These are phyloP conservation scores for Thermomucor indicae-seudaticae DNA, from an alignment of 371 early-diverging fungal species.

Conservation along the genomic window DNA sequence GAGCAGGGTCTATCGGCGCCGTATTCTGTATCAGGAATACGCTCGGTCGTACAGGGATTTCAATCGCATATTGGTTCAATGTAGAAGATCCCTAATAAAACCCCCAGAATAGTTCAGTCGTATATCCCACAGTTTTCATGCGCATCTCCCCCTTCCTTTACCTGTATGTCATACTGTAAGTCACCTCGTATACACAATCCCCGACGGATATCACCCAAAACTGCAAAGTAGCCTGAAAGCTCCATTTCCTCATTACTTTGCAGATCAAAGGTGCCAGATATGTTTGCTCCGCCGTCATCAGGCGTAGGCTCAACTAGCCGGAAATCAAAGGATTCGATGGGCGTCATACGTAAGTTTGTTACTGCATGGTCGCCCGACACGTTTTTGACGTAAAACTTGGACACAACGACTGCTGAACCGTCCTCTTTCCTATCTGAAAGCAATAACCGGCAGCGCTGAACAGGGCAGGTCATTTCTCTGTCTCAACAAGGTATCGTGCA, in stretches of 20 bases:
- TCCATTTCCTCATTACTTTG: constrained; percentile 26
- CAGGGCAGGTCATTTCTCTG: constrained; percentile 10
- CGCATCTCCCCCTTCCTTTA: constrained; percentile 8
- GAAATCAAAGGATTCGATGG: constrained; percentile 34
- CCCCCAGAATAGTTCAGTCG: background rate
- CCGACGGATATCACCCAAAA: constrained; percentile 28
- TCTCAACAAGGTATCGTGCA: constrained; percentile 7
- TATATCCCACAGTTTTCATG: background rate
- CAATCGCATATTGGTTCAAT: constrained; percentile 20
- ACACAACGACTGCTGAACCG: constrained; percentile 6
- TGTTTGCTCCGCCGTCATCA: constrained; percentile 20
- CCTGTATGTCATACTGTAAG: constrained; percentile 36
- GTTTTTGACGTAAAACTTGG: constrained; percentile 1
- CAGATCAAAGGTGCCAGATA: constrained; percentile 32
- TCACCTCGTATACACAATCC: constrained; percentile 31
- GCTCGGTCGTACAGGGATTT: constrained; percentile 43
- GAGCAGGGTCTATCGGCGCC: constrained; percentile 43
- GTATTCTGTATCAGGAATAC: constrained; percentile 42
- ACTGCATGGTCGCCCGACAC: constrained; percentile 16
- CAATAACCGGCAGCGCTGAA: constrained; percentile 6
- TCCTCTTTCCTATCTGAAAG: constrained; percentile 2
- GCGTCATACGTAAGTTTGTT: constrained; percentile 24
- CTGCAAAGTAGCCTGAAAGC: constrained; percentile 23
- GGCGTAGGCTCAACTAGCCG: constrained; percentile 11
- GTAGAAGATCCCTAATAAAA: constrained; percentile 18